Conservation (phyloP, 139 green algal species). For the Diplosphaera chodatii region DNA sequence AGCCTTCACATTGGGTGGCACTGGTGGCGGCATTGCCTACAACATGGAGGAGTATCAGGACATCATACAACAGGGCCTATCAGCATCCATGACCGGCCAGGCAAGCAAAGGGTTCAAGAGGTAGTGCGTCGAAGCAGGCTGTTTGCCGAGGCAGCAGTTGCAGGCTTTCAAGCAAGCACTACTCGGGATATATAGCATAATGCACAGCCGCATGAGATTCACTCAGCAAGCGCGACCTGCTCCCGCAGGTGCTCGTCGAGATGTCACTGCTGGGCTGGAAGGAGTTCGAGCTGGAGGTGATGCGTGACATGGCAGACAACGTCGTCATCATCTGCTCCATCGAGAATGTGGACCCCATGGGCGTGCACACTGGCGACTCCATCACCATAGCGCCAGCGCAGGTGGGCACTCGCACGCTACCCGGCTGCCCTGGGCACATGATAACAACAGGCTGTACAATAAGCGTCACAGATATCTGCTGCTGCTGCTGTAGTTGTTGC, state of each 20-base stretch:
- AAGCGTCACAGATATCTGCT: no score
- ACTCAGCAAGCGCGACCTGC: no score
- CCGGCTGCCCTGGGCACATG: no score
- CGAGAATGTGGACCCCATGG: slow-evolving; percentile 99
- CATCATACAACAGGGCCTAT: slow-evolving; percentile 78
- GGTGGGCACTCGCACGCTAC: no score
- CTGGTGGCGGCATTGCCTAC: slow-evolving; percentile 97
- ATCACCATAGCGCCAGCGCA: slow-evolving; percentile 61
- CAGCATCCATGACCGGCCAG: slow-evolving; percentile 33
- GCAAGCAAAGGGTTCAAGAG: no score
- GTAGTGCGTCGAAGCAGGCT: no score
- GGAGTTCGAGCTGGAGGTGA: slow-evolving; percentile 94
- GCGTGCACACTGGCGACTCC: slow-evolving; percentile 90
- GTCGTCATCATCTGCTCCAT: slow-evolving; percentile 99
- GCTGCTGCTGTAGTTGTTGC: no score
- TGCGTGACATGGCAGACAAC: slow-evolving; percentile 98
- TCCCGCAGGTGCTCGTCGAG: slow-evolving; percentile 80
- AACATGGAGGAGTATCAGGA: slow-evolving; percentile 94
- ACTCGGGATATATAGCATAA: no score
- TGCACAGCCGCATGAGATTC: no score
- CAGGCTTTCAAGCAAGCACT: no score
- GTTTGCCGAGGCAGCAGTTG: no score
- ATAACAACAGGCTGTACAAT: no score
- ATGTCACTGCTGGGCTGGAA: slow-evolving; percentile 96
- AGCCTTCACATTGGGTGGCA: slow-evolving; percentile 96